phyloP scores from a whole-genome alignment of 176 grass and related monocot genomes.

The Carex pumila region DNA sequence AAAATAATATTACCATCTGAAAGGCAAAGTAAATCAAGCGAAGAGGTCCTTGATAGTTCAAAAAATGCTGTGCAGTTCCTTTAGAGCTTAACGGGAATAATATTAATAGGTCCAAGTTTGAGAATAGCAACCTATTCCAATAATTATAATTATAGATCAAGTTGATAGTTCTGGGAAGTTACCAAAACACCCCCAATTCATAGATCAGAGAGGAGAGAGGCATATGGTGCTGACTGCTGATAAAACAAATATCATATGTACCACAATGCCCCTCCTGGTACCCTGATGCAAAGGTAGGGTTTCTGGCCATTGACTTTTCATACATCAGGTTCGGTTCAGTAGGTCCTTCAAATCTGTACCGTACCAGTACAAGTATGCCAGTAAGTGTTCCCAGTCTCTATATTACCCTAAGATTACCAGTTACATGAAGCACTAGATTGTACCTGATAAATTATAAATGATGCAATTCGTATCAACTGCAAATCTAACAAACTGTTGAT shows the following conservation, averaged over 20 bases:
- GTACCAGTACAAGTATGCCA: neutral
- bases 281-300: neutral
- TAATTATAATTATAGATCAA: neutral
- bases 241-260: neutral
- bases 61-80: neutral
- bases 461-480: neutral
- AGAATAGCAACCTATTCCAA: neutral
- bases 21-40: neutral
- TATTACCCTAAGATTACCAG: neutral
- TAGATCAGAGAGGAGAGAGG: neutral
- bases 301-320: neutral
- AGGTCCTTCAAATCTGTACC: neutral
- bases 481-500: neutral
- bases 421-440: neutral
- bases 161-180: neutral
- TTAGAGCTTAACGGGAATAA: neutral
- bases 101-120: neutral
- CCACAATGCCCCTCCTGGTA: neutral
- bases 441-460: neutral
- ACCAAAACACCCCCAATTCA: neutral
- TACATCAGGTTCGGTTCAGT: neutral
- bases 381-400: neutral
- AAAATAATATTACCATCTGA: neutral
- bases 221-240: neutral
- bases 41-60: neutral